Evolutionary conservation across 192 early-diverging fungal species (phyloP).

Genomic region (Coemansia sp.): DNA sequence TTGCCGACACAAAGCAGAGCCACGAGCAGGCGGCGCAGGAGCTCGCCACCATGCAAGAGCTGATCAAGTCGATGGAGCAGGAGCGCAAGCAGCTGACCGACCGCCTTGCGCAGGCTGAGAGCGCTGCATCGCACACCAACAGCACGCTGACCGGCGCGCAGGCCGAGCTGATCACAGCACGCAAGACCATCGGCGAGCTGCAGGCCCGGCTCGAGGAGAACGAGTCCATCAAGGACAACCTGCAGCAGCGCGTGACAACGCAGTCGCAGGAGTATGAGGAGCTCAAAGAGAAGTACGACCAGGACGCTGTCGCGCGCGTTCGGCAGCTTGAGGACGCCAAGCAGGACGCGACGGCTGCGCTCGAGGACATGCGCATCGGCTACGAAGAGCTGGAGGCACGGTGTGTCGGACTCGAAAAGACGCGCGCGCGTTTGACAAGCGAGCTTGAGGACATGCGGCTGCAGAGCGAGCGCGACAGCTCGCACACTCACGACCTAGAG

Average conservation of each 20-base stretch:
- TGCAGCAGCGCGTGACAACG: constrained; percentile 53
- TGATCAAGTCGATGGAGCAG: constrained; percentile 9
- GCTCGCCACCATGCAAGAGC: constrained; percentile 15
- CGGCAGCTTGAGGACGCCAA: constrained; percentile 59
- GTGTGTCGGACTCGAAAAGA: constrained; percentile 65
- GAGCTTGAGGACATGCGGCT: constrained; percentile 76
- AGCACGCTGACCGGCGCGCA: constrained; percentile 1
- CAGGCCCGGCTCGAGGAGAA: constrained; percentile 66
- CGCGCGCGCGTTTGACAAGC: constrained; percentile 59
- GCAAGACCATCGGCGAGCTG: constrained; percentile 58
- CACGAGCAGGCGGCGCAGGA: constrained; percentile 29
- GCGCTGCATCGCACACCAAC: constrained; percentile 7
- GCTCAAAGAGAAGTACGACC: constrained; percentile 60
- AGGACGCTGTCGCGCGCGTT: constrained; percentile 56
- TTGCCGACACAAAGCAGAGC: constrained; percentile 20
- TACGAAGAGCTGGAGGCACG: constrained; percentile 61
- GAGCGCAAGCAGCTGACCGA: constrained; percentile 15
- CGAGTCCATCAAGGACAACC: constrained; percentile 51
- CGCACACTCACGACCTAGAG: constrained; percentile 56
- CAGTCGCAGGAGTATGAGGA: constrained; percentile 64
- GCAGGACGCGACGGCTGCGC: constrained; percentile 57
- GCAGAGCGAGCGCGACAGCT: constrained; percentile 67
- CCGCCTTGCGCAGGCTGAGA: constrained; percentile 7
- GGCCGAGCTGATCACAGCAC: constrained; percentile 25
- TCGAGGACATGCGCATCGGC: constrained; percentile 63